These are phyloP conservation scores for Polygonum maritimum DNA, from an alignment of 148 eudicot genomes.

Conservation along the genomic window DNA sequence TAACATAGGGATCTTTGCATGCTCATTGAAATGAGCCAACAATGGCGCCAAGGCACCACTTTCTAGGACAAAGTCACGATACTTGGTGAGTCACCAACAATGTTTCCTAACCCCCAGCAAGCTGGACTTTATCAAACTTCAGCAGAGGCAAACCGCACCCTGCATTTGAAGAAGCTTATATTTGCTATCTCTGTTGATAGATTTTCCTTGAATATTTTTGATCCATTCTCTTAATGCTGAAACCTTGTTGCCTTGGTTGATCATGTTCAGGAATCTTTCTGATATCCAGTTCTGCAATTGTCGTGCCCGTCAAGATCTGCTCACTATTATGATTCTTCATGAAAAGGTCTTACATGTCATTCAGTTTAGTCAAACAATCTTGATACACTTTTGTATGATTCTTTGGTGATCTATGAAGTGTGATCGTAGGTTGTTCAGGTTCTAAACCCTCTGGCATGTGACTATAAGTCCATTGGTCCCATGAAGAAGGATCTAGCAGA, in stretches of 20 bases:
- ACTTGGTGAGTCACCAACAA: slow-evolving; percentile 77
- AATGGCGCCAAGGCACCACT: slow-evolving; percentile 58
- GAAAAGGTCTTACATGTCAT: slow-evolving; percentile 48
- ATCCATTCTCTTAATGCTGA: too few relatives aligned
- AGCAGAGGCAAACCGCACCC: too few relatives aligned
- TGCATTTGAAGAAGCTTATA: too few relatives aligned
- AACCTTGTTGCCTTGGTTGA: too few relatives aligned
- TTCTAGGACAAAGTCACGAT: slow-evolving; percentile 62
- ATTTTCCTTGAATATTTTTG: too few relatives aligned
- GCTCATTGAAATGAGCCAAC: slow-evolving; percentile 56
- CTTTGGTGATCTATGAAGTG: neutral
- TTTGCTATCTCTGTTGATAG: too few relatives aligned
- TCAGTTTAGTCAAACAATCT: neutral
- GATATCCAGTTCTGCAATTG: slow-evolving; percentile 92
- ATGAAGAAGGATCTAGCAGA: slow-evolving; percentile 77
- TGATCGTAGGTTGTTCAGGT: slow-evolving; percentile 77
- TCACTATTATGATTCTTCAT: slow-evolving; percentile 81
- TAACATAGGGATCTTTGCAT: slow-evolving; percentile 69
- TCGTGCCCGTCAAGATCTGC: slow-evolving; percentile 94
- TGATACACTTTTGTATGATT: neutral
- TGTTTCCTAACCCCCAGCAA: slow-evolving; percentile 75
- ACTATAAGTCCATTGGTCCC: slow-evolving; percentile 79
- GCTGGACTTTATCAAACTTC: slow-evolving; percentile 11
- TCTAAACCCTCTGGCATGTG: slow-evolving; percentile 87
- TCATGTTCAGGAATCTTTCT: slow-evolving; percentile 4